Evolutionary conservation across 2,329 filamentous ascomycete species (phyloP), one percentile per base, ranked within the genome.

Genomic region (Pseudopithomyces chartarum): DNA sequence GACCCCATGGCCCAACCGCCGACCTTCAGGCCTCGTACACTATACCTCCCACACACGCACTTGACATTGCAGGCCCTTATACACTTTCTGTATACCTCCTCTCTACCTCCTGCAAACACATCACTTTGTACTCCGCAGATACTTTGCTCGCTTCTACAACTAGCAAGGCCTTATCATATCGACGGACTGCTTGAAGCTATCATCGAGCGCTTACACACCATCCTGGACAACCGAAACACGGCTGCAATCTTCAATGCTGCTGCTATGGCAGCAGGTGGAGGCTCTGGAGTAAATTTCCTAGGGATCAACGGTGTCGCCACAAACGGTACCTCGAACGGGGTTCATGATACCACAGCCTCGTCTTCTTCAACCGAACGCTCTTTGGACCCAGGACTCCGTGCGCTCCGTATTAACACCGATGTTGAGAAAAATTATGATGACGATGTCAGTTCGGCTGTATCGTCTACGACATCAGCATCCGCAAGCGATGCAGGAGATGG

Each of bases 231-330:
- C 46, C 86, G 94, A 45, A 99, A 98, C 65, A 94, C 95, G 0
- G 95, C 95, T 0, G 95, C 95, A 6, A 93, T 99, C 0, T 99
- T 99, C 81, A 99, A 99, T 64, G 95, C 95, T 0, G 95, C 94
- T 0, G 95, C 95, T 52, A 98, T 98, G 95, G 95, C 93, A 0
- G 95, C 95, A 1, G 95, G 95, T 11, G 93, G 95, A 23, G 95
- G 95, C 0, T 87, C 92, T 46, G 90, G 91, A 46, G 91, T 94
- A 26, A 88, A 90, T 52, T 91, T 86, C 67, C 68, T 69, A 20
- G 67, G 71, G 17, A 66, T 71, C 13, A 73, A 73, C 43, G 66
- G 69, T 22, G 58, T 68, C 0, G 54, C 56, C 8, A 59, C 62
- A n/a, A 72, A 73, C 33, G 71, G 71, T 6, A 64, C 60, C 2